Evolutionary conservation across 2,329 filamentous ascomycete genomes (phyloP), one percentile per base, ranked within the genome.

Genomic region (Xylaria sp.): DNA sequence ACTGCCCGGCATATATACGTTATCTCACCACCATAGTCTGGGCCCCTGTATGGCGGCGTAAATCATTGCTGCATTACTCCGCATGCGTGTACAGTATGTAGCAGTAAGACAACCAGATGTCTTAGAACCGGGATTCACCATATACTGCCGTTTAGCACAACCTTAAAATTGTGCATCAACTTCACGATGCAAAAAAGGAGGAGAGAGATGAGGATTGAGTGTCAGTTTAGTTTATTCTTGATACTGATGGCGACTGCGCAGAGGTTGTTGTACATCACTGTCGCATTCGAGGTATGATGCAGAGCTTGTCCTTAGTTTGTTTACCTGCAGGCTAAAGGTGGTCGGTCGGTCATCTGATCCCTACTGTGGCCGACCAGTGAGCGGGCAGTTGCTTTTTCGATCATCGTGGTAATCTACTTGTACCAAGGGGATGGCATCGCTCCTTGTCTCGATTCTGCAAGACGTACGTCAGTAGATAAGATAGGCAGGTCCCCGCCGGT

Each of bases 1-100:
- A 36, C 55, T n/a, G 25, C 48, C 39, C 18, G 18, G 10, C 15
- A 50, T 62, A 48, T 61, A 39, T 66, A 60, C 20, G 39, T 52
- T 39, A 61, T 61, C 52, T 34, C 50, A 34, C 23, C 50, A 55
- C 36, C 9, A 45, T 28, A n/a, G 32, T 28, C 59, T 4, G 41
- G 50, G 12, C 41, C 39, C 58, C 48, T 46, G 61, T 30, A 18
- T 2, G 20, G 25, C 36, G 36, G n/a, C 30, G 59, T n/a, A 57
- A 13, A 55, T 64, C 53, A 67, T 48, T 48, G 45, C 36, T 46
- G n/a, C 41, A 34, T 34, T 63, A 62, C 65, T 63, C 65, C 59
- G 60, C 60, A 62, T 48, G 34, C 50, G 28, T 23, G 57, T 46
- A 41, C 32, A 13, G 34, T 2, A 63, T 62, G 64, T 23, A 50